These are phyloP conservation scores for Pichia sp. DNA, from an alignment of 1,139 yeast genomes.

Conservation along the genomic window DNA sequence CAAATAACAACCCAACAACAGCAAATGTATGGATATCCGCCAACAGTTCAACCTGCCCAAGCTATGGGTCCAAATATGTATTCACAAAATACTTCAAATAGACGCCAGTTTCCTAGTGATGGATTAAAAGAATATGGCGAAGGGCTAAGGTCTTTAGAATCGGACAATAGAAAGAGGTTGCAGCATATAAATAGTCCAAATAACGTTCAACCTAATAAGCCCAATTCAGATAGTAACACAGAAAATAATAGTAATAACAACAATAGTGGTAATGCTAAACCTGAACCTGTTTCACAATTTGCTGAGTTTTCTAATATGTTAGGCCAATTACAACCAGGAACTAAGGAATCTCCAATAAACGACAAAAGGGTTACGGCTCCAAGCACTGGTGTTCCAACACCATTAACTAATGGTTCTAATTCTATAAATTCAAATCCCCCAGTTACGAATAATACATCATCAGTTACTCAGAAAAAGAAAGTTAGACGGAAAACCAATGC, in stretches of 20 bases:
- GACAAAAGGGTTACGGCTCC: conserved; percentile 15
- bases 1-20: background rate
- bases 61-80: background rate
- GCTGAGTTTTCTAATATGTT: conserved; percentile 25
- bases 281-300: conserved; percentile 19
- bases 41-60: background rate
- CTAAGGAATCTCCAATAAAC: conserved; percentile 11
- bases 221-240: too few species aligned
- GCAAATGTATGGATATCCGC: too few species aligned
- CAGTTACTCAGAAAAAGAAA: conserved; percentile 18
- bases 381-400: conserved; percentile 19
- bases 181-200: background rate
- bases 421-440: conserved; percentile 19
- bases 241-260: background rate
- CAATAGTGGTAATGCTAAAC: background rate
- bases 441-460: too few species aligned
- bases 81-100: conserved; percentile 6
- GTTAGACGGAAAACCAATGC: conserved; percentile 25
- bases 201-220: background rate
- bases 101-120: conserved; percentile 21
- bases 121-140: conserved; percentile 47
- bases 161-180: conserved; percentile 41
- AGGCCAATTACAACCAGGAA: conserved; percentile 13
- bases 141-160: conserved; percentile 48
- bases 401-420: conserved; percentile 15